Conservation (phyloP, 352 stramenopile genomes). For the Phytophthora hybrid region DNA sequence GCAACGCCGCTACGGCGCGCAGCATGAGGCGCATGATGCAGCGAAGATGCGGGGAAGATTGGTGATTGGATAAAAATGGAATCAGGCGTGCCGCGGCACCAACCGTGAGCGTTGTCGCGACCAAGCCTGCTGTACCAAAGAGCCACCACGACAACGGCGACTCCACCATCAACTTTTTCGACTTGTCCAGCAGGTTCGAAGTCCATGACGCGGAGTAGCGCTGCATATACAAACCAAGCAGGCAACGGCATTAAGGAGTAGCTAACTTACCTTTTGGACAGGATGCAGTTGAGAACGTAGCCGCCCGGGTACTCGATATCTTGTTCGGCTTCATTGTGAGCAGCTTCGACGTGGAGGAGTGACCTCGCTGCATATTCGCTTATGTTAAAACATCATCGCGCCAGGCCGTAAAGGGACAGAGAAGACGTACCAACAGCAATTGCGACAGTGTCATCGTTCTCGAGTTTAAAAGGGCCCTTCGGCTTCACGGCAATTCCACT, state of each 20-base stretch:
- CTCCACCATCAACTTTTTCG: constrained; percentile 47
- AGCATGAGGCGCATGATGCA: background rate
- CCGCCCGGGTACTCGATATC: constrained; percentile 1
- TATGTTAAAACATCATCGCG: background rate
- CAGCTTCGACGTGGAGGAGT: constrained; percentile 11
- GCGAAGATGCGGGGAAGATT: background rate
- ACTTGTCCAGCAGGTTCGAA: constrained; percentile 36
- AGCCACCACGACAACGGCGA: constrained; percentile 92
- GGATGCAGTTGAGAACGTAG: constrained; percentile 20
- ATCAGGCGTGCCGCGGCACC: constrained; percentile 95
- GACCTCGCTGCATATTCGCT: constrained; percentile 22
- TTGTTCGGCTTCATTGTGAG: constrained; percentile 7
- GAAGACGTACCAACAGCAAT: constrained; percentile 31
- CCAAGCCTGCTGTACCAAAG: constrained; percentile 89
- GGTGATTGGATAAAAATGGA: background rate
- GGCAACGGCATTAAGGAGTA: background rate
- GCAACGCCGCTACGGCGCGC: background rate
- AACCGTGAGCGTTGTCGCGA: constrained; percentile 96
- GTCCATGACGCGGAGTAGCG: constrained; percentile 42
- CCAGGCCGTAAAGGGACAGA: background rate
- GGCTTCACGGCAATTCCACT: constrained; percentile 13
- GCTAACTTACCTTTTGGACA: constrained; percentile 21
- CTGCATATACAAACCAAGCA: constrained; percentile 6
- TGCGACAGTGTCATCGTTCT: constrained; percentile 31
- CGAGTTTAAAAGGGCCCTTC: background rate